Percentiles rank a stretch among this genome's conserved stretches.
Conservation (phyloP, 805 yeast genomes). For the Candida maesae region DNA sequence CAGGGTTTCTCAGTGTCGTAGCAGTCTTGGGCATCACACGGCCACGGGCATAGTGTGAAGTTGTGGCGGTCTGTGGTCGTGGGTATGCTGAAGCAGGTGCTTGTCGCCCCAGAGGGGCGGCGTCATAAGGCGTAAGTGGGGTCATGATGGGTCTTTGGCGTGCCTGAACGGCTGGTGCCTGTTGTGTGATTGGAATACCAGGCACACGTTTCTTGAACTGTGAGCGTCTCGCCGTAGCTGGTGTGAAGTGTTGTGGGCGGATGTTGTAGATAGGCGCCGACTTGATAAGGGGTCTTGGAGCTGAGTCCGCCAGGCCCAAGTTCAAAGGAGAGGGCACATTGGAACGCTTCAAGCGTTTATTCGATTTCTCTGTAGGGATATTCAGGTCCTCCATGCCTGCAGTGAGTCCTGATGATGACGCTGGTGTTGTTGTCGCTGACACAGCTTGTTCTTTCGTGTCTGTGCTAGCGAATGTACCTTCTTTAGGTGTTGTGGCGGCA, state of each 20-base stretch:
- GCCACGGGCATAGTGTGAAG: slow-evolving; percentile 1
- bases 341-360: slow-evolving; percentile 27
- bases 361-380: slow-evolving; percentile 19
- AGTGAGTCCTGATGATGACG: slow-evolving; percentile 18
- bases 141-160: slow-evolving; percentile 18
- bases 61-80: slow-evolving; percentile 3
- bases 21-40: slow-evolving; percentile 22
- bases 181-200: slow-evolving; percentile 1
- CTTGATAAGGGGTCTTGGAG: slow-evolving; percentile 27
- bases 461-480: not conserved
- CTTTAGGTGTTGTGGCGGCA: slow-evolving; percentile 11
- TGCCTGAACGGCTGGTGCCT: slow-evolving; percentile 6
- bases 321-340: slow-evolving; percentile 31
- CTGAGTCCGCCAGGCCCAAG: slow-evolving; percentile 12
- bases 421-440: slow-evolving; percentile 5
- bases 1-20: slow-evolving; percentile 17
- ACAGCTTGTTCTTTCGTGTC: slow-evolving; percentile 1
- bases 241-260: slow-evolving; percentile 14
- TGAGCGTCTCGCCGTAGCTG: slow-evolving; percentile 15
- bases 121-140: slow-evolving; percentile 16
- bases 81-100: slow-evolving; percentile 12
- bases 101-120: slow-evolving; percentile 8
- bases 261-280: slow-evolving; percentile 31
- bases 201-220: slow-evolving; percentile 10
- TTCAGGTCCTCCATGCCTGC: slow-evolving; percentile 16